A percentile compares a stretch with the other conserved stretches of the same genome.
Evolutionary conservation across 2,329 filamentous ascomycete genomes (phyloP).

Genomic region (Fusarium oligoseptatum): DNA sequence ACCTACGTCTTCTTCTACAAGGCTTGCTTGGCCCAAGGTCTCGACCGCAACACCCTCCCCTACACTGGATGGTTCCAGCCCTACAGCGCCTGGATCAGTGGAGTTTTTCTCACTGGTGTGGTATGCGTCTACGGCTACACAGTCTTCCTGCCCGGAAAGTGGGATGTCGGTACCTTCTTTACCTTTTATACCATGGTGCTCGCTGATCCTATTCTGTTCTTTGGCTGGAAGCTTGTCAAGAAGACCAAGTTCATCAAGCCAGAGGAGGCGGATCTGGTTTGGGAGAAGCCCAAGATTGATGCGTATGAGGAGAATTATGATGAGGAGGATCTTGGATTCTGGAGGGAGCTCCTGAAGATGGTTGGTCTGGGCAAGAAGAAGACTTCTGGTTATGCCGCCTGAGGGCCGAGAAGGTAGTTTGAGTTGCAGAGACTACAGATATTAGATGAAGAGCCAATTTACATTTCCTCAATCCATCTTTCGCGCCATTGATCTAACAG

Average conservation of each 20-base stretch:
- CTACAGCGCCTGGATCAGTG: slow-evolving; percentile 60
- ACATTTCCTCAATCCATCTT: neutral
- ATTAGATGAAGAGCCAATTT: neutral
- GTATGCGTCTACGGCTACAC: slow-evolving; percentile 64
- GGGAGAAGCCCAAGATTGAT: slow-evolving; percentile 31
- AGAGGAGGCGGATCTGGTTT: slow-evolving; percentile 24
- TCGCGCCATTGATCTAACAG: too few species aligned
- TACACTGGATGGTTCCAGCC: slow-evolving; percentile 71
- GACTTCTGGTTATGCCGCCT: neutral
- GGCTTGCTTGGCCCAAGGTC: slow-evolving; percentile 64
- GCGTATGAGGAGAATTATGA: slow-evolving; percentile 22
- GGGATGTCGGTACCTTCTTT: slow-evolving; percentile 61
- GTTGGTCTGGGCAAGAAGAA: slow-evolving; percentile 7
- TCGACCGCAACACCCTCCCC: slow-evolving; percentile 64
- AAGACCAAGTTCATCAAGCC: slow-evolving; percentile 24
- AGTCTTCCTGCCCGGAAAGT: slow-evolving; percentile 56
- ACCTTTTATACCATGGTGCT: slow-evolving; percentile 65
- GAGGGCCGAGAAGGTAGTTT: neutral
- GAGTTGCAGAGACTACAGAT: neutral
- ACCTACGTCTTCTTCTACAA: slow-evolving; percentile 63
- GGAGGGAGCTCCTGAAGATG: slow-evolving; percentile 14
- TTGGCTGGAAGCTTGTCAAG: slow-evolving; percentile 31
- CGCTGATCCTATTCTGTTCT: slow-evolving; percentile 15
- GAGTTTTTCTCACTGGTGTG: slow-evolving; percentile 49
- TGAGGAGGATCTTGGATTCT: slow-evolving; percentile 26